Percentiles rank a stretch among this genome's conserved stretches.
These are phyloP conservation scores for Diaporthe amygdali DNA, from an alignment of 2,329 filamentous ascomycete species.

Conservation along the genomic window DNA sequence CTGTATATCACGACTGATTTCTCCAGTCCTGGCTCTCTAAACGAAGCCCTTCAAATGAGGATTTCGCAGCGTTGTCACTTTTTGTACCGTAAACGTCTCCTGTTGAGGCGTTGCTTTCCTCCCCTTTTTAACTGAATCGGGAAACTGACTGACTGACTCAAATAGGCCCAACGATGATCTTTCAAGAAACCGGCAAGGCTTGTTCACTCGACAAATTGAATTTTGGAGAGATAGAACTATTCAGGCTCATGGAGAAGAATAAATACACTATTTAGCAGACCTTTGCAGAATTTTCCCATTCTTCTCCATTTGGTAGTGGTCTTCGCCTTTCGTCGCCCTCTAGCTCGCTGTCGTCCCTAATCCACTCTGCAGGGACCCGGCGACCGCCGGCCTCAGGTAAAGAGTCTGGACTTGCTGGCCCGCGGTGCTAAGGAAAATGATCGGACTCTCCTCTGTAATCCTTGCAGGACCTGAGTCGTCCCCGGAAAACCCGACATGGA, in stretches of 20 bases:
- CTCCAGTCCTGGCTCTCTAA: not conserved
- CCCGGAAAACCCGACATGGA: not conserved
- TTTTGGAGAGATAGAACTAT: not conserved
- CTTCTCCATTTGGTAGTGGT: slow-evolving; percentile 13
- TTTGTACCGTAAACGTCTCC: not conserved
- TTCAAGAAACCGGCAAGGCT: not conserved
- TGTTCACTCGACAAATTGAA: not conserved
- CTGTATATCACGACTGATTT: not conserved
- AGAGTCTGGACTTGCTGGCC: not conserved
- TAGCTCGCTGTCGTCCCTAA: slow-evolving; percentile 12
- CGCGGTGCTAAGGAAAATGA: not conserved
- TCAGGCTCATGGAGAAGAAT: not conserved
- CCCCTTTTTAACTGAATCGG: slow-evolving; percentile 6
- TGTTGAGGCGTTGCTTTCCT: not conserved
- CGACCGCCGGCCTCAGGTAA: slow-evolving; percentile 11
- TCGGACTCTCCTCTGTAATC: slow-evolving; percentile 1
- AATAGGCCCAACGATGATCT: not conserved
- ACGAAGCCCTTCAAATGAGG: not conserved
- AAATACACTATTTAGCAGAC: not conserved
- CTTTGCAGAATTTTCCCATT: slow-evolving; percentile 19
- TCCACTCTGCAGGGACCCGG: slow-evolving; percentile 19
- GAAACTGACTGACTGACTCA: slow-evolving; percentile 6
- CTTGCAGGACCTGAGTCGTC: slow-evolving; percentile 7
- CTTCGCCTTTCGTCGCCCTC: slow-evolving; percentile 12
- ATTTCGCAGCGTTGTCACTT: not conserved